A percentile compares a stretch with the other conserved stretches of the same genome.
Evolutionary conservation across 371 early-diverging fungal genomes (phyloP).

Genomic region (Rhizopus arrhizus): DNA sequence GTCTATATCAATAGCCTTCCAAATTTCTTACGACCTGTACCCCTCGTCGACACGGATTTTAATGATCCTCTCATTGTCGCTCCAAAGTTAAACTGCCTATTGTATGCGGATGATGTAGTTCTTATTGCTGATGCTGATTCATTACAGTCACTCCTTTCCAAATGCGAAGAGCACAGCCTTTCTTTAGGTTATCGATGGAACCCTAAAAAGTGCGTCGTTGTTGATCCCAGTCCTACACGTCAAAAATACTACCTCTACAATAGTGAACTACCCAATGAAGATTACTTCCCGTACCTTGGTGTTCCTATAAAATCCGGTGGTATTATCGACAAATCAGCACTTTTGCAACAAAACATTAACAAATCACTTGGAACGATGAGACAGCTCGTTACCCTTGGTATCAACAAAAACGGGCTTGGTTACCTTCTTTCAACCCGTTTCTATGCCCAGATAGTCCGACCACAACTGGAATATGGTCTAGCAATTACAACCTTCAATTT

Average conservation of each 20-base stretch:
- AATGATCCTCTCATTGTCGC: too few relatives aligned
- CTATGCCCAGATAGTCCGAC: too few relatives aligned
- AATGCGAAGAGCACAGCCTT: slow-evolving; percentile 13
- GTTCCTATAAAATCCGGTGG: slow-evolving; percentile 5
- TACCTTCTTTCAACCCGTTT: too few relatives aligned
- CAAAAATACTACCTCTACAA: neutral
- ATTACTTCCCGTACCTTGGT: slow-evolving; percentile 1
- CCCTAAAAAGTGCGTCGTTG: slow-evolving; percentile 23
- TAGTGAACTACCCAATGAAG: neutral
- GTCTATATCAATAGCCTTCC: slow-evolving; percentile 19
- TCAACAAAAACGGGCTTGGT: too few relatives aligned
- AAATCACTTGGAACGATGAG: too few relatives aligned
- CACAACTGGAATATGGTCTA: too few relatives aligned
- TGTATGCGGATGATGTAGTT: slow-evolving; percentile 16
- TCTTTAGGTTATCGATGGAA: slow-evolving; percentile 26
- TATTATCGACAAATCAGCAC: neutral
- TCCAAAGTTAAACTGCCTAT: slow-evolving; percentile 1
- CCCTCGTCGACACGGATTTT: too few relatives aligned
- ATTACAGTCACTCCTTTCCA: neutral
- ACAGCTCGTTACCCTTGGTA: too few relatives aligned
- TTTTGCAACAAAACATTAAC: too few relatives aligned
- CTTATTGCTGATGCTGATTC: slow-evolving; percentile 11
- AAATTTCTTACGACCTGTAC: neutral
- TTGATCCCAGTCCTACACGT: slow-evolving; percentile 1
- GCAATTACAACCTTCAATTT: too few relatives aligned